Conservation (phyloP, 176 grass and related monocot species). For the Metroxylon sagu region DNA sequence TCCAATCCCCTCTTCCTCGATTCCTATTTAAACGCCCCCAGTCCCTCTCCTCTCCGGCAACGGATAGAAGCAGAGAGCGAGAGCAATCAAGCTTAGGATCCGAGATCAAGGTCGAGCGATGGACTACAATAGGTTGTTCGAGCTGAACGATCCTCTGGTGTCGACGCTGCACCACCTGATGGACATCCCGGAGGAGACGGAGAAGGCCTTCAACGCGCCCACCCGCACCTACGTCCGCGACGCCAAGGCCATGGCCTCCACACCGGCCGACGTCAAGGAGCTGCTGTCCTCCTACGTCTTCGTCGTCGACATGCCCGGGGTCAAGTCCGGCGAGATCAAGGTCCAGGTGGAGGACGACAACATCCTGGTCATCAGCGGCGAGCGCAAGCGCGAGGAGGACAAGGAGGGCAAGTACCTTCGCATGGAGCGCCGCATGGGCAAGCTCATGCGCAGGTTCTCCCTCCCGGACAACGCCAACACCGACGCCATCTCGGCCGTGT, state of each 20-base stretch:
- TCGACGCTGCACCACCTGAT: constrained; percentile 33
- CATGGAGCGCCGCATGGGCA: constrained; percentile 62
- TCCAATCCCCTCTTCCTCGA: no score
- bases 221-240: constrained; percentile 52
- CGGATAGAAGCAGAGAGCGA: no score
- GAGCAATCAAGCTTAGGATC: no score
- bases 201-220: constrained; percentile 43
- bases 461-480: constrained; percentile 40
- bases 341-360: constrained; percentile 65
- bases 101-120: no score
- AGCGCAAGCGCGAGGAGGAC: constrained; percentile 4
- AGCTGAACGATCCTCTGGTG: constrained; percentile 24
- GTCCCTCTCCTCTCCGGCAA: no score
- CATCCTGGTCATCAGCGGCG: constrained; percentile 49
- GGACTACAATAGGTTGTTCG: background rate
- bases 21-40: no score
- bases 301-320: constrained; percentile 43
- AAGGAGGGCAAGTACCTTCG: constrained; percentile 35
- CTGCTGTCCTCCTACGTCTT: constrained; percentile 34
- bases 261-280: constrained; percentile 62
- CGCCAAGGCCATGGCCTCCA: constrained; percentile 59
- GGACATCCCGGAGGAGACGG: constrained; percentile 47
- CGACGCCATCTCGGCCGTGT: constrained; percentile 33
- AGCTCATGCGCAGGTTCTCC: constrained; percentile 51
- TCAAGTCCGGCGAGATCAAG: constrained; percentile 33